Percentiles rank a stretch among this genome's conserved stretches.
Conservation (phyloP, 164 flowering plant species). For the Tinospora cordifolia region DNA sequence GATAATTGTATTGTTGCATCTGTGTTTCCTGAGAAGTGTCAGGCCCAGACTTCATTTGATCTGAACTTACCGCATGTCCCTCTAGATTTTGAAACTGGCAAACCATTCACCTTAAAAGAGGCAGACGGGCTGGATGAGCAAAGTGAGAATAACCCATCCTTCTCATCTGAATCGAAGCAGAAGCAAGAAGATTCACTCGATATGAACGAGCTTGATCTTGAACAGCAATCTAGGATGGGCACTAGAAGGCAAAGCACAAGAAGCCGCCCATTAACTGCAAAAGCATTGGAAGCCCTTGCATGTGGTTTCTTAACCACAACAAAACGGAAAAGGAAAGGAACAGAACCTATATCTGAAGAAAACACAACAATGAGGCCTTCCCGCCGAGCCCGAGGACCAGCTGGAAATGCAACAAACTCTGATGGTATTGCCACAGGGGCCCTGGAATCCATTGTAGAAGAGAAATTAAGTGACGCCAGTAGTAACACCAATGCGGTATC, state of each 20-base stretch:
- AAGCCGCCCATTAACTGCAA: conserved; percentile 48
- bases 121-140: conserved; percentile 17
- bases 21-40: conserved; percentile 20
- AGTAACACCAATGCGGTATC: conserved; percentile 9
- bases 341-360: conserved; percentile 16
- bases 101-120: conserved; percentile 14
- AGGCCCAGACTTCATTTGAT: conserved; percentile 28
- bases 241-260: conserved; percentile 61
- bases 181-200: conserved; percentile 8
- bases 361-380: conserved; percentile 23
- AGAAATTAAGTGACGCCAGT: conserved; percentile 20
- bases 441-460: conserved; percentile 21
- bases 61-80: conserved; percentile 38
- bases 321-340: conserved; percentile 21
- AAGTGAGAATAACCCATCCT: conserved; percentile 8
- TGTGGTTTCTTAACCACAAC: conserved; percentile 32
- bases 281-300: conserved; percentile 62
- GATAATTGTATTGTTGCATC: conserved; percentile 13
- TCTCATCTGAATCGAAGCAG: conserved; percentile 9
- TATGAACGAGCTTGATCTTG: conserved; percentile 14
- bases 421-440: conserved; percentile 11
- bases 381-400: conserved; percentile 21
- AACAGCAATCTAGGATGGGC: conserved; percentile 22
- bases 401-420: conserved; percentile 12
- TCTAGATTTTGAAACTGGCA: conserved; percentile 30